Evolutionary conservation across 768 basidiomycete genomes (phyloP), one percentile per base, ranked within the genome.

Genomic region (Hirschioporus abietinus): DNA sequence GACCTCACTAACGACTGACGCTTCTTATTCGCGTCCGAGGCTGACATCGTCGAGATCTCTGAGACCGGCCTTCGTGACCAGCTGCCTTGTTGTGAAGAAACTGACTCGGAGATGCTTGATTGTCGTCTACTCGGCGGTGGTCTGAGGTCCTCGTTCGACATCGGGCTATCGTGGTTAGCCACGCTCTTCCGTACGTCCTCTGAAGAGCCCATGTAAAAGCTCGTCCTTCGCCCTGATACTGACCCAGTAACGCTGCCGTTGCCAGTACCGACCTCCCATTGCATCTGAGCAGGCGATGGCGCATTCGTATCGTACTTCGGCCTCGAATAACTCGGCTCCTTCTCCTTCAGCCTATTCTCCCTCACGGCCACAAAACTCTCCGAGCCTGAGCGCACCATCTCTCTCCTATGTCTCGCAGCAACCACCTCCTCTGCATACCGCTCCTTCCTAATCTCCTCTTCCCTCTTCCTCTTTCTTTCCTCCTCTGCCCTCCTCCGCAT

Each of bases 331-430:
- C 24, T 27, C 24, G 24, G 23, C 24, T 26, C 24, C 63, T 20
- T 26, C 63, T 25, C 35, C 23, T 17, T 27, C 27, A 24, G 35
- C 26, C 24, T 34, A 17, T 64, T 25, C n/a, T 35, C 30, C 42
- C 42, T 52, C 42, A 52, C 42, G 63, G 8, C 15, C 27, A 17
- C 15, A 9, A 36, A 64, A 23, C 18, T 64, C 27, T 52, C 36
- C 61, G 67, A 59, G 35, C 87, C 87, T 35, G 78, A 80, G 71
- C 87, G 83, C 65, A 80, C 76, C 2, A 80, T 76, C 72, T 92
- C 90, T 68, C 88, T 84, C 70, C 91, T 79, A 58, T 78, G 68
- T 69, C 91, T 81, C 2, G 89, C 78, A 34, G 88, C 88, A 42
- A 78, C 79, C 20, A 92, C 79, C 73, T 88, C 85, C 63, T 89